Evolutionary conservation across 1,284 basidiomycete genomes (phyloP), one percentile per base, ranked within the genome.

Genomic region (Ceratobasidium sp.): DNA sequence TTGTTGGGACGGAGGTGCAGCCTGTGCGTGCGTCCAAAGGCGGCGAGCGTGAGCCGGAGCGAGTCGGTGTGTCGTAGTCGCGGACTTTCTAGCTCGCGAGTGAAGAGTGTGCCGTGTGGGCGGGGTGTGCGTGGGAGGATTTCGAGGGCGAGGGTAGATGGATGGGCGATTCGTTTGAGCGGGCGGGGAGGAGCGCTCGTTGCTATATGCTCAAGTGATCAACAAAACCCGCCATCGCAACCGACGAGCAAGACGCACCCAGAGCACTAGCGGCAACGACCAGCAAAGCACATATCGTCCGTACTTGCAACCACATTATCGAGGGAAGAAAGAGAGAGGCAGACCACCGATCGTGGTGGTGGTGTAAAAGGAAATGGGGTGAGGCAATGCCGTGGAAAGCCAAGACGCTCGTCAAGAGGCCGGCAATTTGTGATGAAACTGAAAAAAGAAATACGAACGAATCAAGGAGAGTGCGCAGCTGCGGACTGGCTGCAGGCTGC

Each of bases 1-100:
- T 91, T 88, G 81, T 93, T 94, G 7, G 93, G 93, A 32, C 87
- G 87, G 76, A 95, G 86, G 80, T 95, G 90, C 44, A 93, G 86
- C 81, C 90, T 85, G 81, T 89, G 91, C 22, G 85, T 88, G 70
- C 91, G 87, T 79, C 86, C 87, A 81, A 91, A 92, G 9, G 90
- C 90, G 71, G 88, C 87, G 73, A 93, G 83, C 43, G 87, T 88
- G 74, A 92, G 86, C 44, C 91, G 88, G 81, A 92, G 89, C 43
- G 88, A 88, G 82, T 93, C 91, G 77, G 88, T 86, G 82, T 90
- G 86, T 64, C 85, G 88, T 65, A 92, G 87, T 40, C 84, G 83
- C 44, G 85, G 83, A 3, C 85, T 84, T 73, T 83, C 84, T 77
- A 78, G 80, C 70, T 80, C 83, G 66, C 73, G 83, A 81, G 80